Evolutionary conservation across 495 filamentous ascomycete species (phyloP).

Genomic region (Xylaria longipes): DNA sequence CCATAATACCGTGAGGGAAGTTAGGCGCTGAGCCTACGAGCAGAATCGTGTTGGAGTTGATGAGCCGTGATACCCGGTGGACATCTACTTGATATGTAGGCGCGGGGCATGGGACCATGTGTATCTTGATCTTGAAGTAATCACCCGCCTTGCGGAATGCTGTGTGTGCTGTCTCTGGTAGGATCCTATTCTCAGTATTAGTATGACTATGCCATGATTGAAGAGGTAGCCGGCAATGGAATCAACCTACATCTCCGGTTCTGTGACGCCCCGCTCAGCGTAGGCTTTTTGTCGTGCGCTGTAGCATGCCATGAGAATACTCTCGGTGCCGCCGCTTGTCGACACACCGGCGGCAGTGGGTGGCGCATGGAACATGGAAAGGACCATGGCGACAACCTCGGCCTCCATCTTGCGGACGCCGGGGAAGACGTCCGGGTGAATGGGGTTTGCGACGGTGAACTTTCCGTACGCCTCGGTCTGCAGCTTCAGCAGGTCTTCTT

Average conservation of each 20-base stretch:
- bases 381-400: slow-evolving; percentile 95
- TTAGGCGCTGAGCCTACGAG: slow-evolving; percentile 96
- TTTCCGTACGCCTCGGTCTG: slow-evolving; percentile 91
- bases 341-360: slow-evolving; percentile 82
- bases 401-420: slow-evolving; percentile 99
- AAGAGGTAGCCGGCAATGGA: neutral
- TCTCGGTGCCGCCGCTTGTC: slow-evolving; percentile 93
- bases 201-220: slow-evolving; percentile 1
- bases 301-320: slow-evolving; percentile 92
- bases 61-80: slow-evolving; percentile 75
- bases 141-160: slow-evolving; percentile 94
- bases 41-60: slow-evolving; percentile 96
- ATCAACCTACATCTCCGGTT: slow-evolving; percentile 85
- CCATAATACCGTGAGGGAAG: slow-evolving; percentile 97
- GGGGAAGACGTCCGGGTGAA: slow-evolving; percentile 98
- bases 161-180: slow-evolving; percentile 92
- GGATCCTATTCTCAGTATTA: slow-evolving; percentile 64
- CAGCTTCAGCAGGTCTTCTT: slow-evolving; percentile 78
- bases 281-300: slow-evolving; percentile 88
- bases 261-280: slow-evolving; percentile 80
- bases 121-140: slow-evolving; percentile 95
- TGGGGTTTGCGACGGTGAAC: slow-evolving; percentile 97
- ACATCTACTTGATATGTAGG: slow-evolving; percentile 84
- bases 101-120: slow-evolving; percentile 87
- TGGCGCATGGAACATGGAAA: slow-evolving; percentile 91